A percentile compares a stretch with the other conserved stretches of the same genome.
Evolutionary conservation across 495 filamentous ascomycete genomes (phyloP).

Genomic region (Tuber calosporum): DNA sequence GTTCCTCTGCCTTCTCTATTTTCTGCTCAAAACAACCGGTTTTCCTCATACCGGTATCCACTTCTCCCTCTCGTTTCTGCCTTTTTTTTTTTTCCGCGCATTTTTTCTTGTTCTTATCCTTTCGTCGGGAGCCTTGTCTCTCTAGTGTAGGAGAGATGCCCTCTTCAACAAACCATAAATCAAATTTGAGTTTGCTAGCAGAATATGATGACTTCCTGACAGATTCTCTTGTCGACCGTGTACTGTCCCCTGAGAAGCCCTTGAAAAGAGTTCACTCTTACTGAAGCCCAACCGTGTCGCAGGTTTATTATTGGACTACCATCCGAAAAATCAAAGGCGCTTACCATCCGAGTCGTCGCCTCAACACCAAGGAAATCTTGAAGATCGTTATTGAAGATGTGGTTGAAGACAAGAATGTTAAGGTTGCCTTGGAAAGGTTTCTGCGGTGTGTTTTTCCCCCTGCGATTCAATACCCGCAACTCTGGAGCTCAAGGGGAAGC

Average conservation of each 20-base stretch:
- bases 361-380: conserved; percentile 72
- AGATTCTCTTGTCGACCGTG: conserved; percentile 90
- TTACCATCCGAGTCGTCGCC: conserved; percentile 73
- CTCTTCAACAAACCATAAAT: conserved; percentile 57
- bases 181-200: conserved; percentile 78
- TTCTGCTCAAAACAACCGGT: not conserved
- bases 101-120: not conserved
- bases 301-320: conserved; percentile 92
- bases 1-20: not conserved
- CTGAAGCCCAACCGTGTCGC: conserved; percentile 9
- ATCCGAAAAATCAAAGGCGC: conserved; percentile 89
- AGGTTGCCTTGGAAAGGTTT: conserved; percentile 61
- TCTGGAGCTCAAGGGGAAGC: not conserved
- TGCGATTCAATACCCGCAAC: not conserved
- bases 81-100: not conserved
- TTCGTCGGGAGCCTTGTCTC: not conserved
- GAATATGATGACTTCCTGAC: conserved; percentile 95
- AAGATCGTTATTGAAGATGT: conserved; percentile 69
- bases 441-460: conserved; percentile 50
- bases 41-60: not conserved
- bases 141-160: conserved; percentile 41
- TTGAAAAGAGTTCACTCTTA: conserved; percentile 31
- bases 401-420: conserved; percentile 64
- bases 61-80: not conserved
- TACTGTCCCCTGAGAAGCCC: conserved; percentile 43